Percentiles rank a stretch among this genome's conserved stretches.
These are phyloP conservation scores for Metschnikowia baotianmanensis DNA, from an alignment of 805 yeast genomes.

Conservation along the genomic window DNA sequence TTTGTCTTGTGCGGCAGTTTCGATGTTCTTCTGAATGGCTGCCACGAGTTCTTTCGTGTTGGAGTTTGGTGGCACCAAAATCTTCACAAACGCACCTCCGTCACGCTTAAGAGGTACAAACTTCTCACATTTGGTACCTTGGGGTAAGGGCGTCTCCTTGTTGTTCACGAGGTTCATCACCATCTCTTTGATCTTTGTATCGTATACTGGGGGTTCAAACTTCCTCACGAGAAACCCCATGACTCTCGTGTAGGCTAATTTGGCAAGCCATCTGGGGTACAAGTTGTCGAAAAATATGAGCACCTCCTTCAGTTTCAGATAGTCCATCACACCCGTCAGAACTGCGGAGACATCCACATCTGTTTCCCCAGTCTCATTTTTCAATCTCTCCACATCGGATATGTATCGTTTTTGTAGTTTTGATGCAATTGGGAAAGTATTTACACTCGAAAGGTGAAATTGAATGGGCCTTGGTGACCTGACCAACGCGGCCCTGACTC, in stretches of 20 bases:
- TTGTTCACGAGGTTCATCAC: slow-evolving; percentile 19
- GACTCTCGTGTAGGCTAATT: slow-evolving; percentile 22
- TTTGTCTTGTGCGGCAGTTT: slow-evolving; percentile 13
- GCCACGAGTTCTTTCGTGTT: slow-evolving; percentile 53
- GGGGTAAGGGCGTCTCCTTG: slow-evolving; percentile 29
- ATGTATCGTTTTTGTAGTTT: neutral
- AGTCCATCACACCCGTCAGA: slow-evolving; percentile 42
- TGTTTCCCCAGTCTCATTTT: slow-evolving; percentile 34
- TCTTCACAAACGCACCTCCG: slow-evolving; percentile 91
- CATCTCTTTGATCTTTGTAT: slow-evolving; percentile 19
- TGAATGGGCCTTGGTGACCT: neutral
- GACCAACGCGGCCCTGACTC: neutral
- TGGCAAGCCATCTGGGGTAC: slow-evolving; percentile 31
- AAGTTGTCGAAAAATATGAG: slow-evolving; percentile 38
- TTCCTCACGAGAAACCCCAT: slow-evolving; percentile 21
- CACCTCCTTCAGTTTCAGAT: slow-evolving; percentile 28
- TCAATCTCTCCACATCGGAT: slow-evolving; percentile 32
- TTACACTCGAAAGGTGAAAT: neutral
- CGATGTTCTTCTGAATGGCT: slow-evolving; percentile 48
- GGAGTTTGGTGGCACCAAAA: slow-evolving; percentile 53
- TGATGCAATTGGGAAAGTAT: neutral
- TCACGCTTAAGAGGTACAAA: slow-evolving; percentile 75
- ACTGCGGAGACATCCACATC: slow-evolving; percentile 32
- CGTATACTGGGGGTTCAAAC: slow-evolving; percentile 12
- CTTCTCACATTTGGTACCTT: slow-evolving; percentile 45